These are phyloP conservation scores for Edaphochlamys debaryana DNA, from an alignment of 139 green algal genomes.

Conservation along the genomic window DNA sequence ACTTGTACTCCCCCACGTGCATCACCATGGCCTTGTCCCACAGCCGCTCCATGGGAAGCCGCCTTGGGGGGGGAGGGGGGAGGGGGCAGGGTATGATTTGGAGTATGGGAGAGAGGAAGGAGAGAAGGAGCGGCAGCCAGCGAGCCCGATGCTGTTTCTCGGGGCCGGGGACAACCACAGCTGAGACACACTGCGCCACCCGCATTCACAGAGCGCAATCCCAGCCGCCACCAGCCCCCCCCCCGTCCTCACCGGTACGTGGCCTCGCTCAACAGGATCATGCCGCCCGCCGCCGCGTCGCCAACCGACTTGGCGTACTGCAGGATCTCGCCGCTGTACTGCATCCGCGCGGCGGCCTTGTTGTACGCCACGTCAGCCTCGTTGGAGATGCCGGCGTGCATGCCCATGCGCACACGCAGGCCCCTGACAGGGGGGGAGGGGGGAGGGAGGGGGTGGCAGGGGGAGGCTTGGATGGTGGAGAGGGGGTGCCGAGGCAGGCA, in stretches of 20 bases:
- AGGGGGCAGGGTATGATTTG: neutral
- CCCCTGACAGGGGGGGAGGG: conserved; percentile 11
- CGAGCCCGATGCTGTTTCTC: no score
- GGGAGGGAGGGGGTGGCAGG: neutral
- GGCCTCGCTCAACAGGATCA: conserved; percentile 54
- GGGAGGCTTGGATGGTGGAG: no score
- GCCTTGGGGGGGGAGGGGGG: neutral
- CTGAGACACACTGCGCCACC: no score
- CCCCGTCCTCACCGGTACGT: conserved; percentile 39
- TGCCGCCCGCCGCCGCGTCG: conserved; percentile 50
- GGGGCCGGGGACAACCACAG: no score
- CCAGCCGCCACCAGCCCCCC: no score
- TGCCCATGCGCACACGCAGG: conserved; percentile 57
- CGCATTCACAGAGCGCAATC: no score
- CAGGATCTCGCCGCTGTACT: conserved; percentile 55
- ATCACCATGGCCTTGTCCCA: conserved; percentile 57
- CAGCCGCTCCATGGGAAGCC: conserved; percentile 51
- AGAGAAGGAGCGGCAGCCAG: no score
- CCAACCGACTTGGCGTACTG: conserved; percentile 46
- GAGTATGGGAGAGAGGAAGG: neutral
- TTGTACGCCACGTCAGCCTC: conserved; percentile 48
- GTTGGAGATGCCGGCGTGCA: conserved; percentile 44
- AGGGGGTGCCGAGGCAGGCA: no score
- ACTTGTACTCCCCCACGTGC: conserved; percentile 53
- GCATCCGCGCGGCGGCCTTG: conserved; percentile 51